These are phyloP conservation scores for Epithemia pelagica DNA, from an alignment of 108 stramenopile species.

Conservation along the genomic window DNA sequence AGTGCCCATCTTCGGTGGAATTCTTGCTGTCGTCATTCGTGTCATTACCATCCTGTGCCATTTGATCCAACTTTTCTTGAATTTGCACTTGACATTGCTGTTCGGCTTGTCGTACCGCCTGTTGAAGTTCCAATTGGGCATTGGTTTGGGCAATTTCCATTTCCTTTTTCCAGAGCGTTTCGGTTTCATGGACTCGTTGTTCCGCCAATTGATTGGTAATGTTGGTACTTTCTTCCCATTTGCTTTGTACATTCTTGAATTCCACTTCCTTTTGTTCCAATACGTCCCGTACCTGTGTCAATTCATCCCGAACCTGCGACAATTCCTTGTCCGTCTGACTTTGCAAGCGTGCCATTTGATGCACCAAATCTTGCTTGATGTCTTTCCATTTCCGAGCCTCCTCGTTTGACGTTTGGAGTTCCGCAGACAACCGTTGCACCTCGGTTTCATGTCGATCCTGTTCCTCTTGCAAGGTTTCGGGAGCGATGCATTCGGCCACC, in stretches of 20 bases:
- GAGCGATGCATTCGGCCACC: too few relatives aligned
- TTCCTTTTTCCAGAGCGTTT: not conserved
- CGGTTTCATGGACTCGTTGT: not conserved
- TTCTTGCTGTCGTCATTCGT: not conserved
- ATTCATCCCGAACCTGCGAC: not conserved
- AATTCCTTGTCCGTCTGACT: not conserved
- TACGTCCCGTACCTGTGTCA: not conserved
- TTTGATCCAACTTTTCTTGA: not conserved
- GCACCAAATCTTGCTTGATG: not conserved
- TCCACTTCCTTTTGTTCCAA: not conserved
- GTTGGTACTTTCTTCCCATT: not conserved
- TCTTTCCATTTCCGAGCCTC: not conserved
- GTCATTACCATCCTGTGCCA: not conserved
- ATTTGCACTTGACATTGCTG: not conserved
- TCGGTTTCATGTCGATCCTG: not conserved
- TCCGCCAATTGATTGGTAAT: not conserved
- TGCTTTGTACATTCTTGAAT: not conserved
- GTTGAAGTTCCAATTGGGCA: not conserved
- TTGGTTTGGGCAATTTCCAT: not conserved
- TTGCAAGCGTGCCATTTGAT: not conserved
- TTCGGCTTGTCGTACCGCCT: not conserved
- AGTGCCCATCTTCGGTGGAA: not conserved
- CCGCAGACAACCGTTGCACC: not conserved
- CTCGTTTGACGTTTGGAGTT: not conserved
- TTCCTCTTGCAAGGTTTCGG: not conserved